Conservation (phyloP, 2,329 filamentous ascomycete genomes). For the Penicillium sp. region DNA sequence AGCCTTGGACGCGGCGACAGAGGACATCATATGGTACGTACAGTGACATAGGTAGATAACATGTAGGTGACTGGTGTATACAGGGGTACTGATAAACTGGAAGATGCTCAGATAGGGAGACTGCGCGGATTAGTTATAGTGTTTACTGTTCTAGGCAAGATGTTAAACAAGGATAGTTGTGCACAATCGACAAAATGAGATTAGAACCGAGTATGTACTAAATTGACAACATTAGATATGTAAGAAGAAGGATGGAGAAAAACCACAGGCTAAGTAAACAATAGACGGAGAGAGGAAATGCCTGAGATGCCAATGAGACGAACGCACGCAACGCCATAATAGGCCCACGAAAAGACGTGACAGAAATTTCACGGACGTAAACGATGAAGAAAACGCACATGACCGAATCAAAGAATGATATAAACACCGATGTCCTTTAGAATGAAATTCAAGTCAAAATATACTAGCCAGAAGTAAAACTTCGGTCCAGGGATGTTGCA, state of each 20-base stretch:
- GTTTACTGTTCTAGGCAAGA: no score
- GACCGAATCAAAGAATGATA: neutral
- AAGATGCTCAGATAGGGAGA: no score
- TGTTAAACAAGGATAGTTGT: neutral
- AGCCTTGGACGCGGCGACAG: no score
- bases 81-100: no score
- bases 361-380: conserved; percentile 2
- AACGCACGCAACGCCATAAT: conserved; percentile 2
- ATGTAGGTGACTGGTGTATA: no score
- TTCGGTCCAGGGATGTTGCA: neutral
- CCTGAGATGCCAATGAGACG: conserved; percentile 4
- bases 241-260: neutral
- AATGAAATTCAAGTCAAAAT: neutral
- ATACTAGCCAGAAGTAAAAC: neutral
- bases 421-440: neutral
- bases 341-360: neutral
- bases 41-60: no score
- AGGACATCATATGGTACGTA: no score
- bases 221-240: conserved; percentile 5
- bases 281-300: neutral
- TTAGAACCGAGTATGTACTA: conserved; percentile 6
- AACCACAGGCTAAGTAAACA: conserved; percentile 7
- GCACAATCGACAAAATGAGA: conserved; percentile 1
- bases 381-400: neutral
- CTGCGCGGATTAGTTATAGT: no score